Conservation (phyloP, 768 basidiomycete genomes). For the Mycena pura region DNA sequence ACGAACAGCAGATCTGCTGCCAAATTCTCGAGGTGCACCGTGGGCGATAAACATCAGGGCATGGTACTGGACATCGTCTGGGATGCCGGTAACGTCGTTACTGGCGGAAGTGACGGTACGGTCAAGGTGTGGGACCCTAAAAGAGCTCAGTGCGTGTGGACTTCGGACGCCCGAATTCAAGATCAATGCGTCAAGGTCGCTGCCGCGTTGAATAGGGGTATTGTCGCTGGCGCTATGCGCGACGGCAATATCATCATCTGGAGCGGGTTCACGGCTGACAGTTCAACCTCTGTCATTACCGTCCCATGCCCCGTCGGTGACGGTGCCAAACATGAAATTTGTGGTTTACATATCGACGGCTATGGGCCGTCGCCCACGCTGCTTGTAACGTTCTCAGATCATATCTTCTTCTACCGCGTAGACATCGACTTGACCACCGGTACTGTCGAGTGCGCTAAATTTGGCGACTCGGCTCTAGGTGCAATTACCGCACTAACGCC, state of each 20-base stretch:
- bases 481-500: conserved; percentile 57
- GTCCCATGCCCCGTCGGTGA: conserved; percentile 45
- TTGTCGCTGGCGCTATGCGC: conserved; percentile 56
- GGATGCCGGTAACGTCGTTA: conserved; percentile 53
- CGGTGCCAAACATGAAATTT: conserved; percentile 20
- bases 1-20: conserved; percentile 48
- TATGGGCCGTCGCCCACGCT: conserved; percentile 40
- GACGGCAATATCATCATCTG: conserved; percentile 68
- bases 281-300: conserved; percentile 30
- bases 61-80: conserved; percentile 63
- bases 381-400: conserved; percentile 58
- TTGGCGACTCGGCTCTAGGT: conserved; percentile 61
- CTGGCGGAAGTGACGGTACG: conserved; percentile 65
- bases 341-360: conserved; percentile 37
- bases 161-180: conserved; percentile 50
- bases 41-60: conserved; percentile 70
- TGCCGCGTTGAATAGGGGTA: conserved; percentile 47
- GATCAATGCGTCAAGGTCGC: conserved; percentile 62
- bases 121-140: conserved; percentile 79
- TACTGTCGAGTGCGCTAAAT: conserved; percentile 44
- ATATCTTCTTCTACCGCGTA: conserved; percentile 60
- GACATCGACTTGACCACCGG: conserved; percentile 40
- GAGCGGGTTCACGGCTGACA: conserved; percentile 47
- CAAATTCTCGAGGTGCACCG: conserved; percentile 53
- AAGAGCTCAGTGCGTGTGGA: conserved; percentile 65